Conservation (phyloP, 2,329 filamentous ascomycete species). For the Endoconidiophora laricicola region DNA sequence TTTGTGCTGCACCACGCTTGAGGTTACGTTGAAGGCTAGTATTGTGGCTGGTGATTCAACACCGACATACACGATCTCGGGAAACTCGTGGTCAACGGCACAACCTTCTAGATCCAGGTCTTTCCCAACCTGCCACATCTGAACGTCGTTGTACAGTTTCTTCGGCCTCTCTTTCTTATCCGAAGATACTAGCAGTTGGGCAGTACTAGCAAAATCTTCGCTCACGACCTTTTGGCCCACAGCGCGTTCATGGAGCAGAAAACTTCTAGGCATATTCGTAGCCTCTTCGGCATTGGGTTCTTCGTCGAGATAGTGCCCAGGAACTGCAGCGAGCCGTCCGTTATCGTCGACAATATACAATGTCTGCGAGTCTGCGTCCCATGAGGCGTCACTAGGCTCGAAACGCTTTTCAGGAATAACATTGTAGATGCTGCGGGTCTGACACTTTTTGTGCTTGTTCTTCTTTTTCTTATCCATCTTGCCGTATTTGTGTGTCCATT, state of each 20-base stretch:
- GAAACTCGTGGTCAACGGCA: conserved; percentile 5
- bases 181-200: conserved; percentile 1
- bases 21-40: conserved; percentile 5
- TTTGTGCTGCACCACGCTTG: not conserved
- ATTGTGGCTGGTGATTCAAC: conserved; percentile 2
- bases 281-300: not conserved
- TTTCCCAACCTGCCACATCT: conserved; percentile 1
- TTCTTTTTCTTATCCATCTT: too few relatives aligned
- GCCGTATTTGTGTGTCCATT: too few relatives aligned
- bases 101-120: conserved; percentile 3
- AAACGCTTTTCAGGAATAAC: conserved; percentile 2
- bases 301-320: not conserved
- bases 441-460: not conserved
- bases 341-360: conserved; percentile 6
- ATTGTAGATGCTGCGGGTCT: not conserved
- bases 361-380: conserved; percentile 2
- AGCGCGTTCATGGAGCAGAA: not conserved
- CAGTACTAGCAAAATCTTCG: not conserved
- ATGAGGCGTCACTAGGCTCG: conserved; percentile 5
- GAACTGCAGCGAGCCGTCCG: conserved; percentile 4
- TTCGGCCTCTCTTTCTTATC: not conserved
- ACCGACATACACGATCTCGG: conserved; percentile 6
- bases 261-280: not conserved
- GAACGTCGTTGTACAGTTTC: not conserved
- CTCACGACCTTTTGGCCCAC: not conserved